Evolutionary conservation across 768 basidiomycete species (phyloP), one percentile per base, ranked within the genome.

Genomic region (Leccinum obscurum): DNA sequence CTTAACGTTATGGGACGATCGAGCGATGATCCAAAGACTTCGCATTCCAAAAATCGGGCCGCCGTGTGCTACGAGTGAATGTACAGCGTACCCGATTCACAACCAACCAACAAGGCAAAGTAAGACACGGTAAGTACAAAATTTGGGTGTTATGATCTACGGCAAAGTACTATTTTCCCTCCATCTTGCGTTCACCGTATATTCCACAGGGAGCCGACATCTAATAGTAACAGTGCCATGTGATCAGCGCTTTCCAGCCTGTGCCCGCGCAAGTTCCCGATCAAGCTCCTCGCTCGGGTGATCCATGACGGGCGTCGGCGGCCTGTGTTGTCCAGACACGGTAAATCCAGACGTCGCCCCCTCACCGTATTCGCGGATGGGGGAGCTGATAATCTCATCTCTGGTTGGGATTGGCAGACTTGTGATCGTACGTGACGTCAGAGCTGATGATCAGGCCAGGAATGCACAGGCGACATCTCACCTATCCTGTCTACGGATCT

Each of bases 211-310:
- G 32, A 54, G 15, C n/a, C 22, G 8, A 14, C 26, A 26, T 50
- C 26, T 24, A 50, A 50, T 8, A 46, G 22, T n/a, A 50, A 50
- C 49, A 46, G 22, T n/a, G 7, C 17, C 17, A 8, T 10, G 10
- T 41, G 20, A 22, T 28, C 54, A 76, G 46, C 70, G 66, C 20
- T 66, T 68, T 20, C 70, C 78, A 24, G 86, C 68, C 68, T 88
- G 88, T 35, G 89, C 85, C 55, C 85, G 83, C 11, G 89, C 89
- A n/a, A 95, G 81, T 72, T 95, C 93, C 49, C 87, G 85, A 70
- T 95, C 93, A 13, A 95, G 83, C 66, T 90, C 90, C 57, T 86
- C 88, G 60, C 89, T 90, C 7, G 93, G 93, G 67, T 94, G 87
- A 64, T 95, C 93, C 79, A 92, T 84, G 62, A 91, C 78, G 0